Base-by-base conservation (phyloP, 768 basidiomycete species). In the Auricularia cornea region DNA sequence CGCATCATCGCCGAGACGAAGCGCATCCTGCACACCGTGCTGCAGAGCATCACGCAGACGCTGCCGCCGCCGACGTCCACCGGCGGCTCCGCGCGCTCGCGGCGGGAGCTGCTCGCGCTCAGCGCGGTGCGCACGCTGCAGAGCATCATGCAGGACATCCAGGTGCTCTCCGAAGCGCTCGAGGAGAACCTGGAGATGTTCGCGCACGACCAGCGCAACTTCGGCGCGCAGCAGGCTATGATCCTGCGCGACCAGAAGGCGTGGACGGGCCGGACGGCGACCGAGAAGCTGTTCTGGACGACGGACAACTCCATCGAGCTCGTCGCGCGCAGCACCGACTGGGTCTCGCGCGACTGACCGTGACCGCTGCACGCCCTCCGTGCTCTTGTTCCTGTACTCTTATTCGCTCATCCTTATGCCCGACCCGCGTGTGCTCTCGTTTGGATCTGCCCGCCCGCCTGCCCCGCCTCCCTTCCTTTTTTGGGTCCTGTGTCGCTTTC, bases 141-240 rank as follows among this genome's bases (percentile, higher is more conserved):
- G 73, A 84, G 89, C 3, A 88, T 95, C 56, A 73, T 95, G 64
- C 87, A 89, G 69, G 96, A 98, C 76, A 80, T 98, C 71, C 93
- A 96, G 72, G 71, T 87, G 10, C 76, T 98, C 63, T 82, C 86
- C 1, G 95, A 97, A 71, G 94, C 93, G 16, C 76, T 97, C 65
- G 92, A 94, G 60, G 91, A 97, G 70, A 92, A 94, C 69, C 86
- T 91, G 10, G 93, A 94, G 63, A 70, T 91, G 74, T 99, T 99
- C 77, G 94, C 91, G 33, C 87, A 91, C 71, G 93, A 95, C 73
- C 90, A 94, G 71, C 82, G 95, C 62, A 97, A 97, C 75, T 94
- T 94, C 74, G 94, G 93, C 62, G 95, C 97, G 63, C 97, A 99
- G 73, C 97, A 97, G 86, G 96, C 96, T 20, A 95, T 97, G 87